Evolutionary conservation across 1,284 basidiomycete species (phyloP), one percentile per base, ranked within the genome.

Genomic region (Cystobasidium slooffiae): DNA sequence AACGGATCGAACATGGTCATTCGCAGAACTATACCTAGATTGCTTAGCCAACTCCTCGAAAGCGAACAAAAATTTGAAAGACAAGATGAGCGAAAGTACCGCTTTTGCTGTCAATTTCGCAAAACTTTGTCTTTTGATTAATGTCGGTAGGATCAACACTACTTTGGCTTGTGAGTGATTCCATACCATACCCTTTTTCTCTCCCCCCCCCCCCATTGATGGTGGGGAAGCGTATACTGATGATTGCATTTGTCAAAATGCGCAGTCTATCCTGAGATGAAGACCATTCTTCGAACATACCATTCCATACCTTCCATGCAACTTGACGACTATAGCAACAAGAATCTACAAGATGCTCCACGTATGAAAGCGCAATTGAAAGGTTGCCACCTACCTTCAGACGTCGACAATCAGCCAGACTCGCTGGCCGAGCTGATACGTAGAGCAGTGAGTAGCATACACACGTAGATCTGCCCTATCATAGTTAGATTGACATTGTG

Each of bases 61-160:
- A 83, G 93, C 91, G 82, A 93, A 93, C 72, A 92, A 92, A 83
- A 89, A 90, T 37, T 87, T 93, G 81, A 89, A 91, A 80, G 91
- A 94, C 81, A 93, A 92, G 82, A 90, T 94, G 86, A 80, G 88
- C 58, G 89, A 91, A 70, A 90, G 88, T 1, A 90, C 90, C 44
- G 87, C 88, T 18, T 95, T 93, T 81, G 90, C 88, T 3, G 84
- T 89, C 72, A 92, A 93, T 82, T 88, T 93, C 77, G 90, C 88
- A 65, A 94, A 83, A 84, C 87, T 94, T 56, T 90, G 91, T 53
- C 84, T 96, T 39, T 85, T 96, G 58, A 91, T 93, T 64, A 96
- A 96, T 79, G 90, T 94, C 63, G 93, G 93, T n/a, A 86, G 93
- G 73, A 92, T 96, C 82, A 96, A 95, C 81, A 95, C 93, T 31